phyloP scores from a whole-genome alignment of 805 yeast species.

The Monosporozyma aerobia region DNA sequence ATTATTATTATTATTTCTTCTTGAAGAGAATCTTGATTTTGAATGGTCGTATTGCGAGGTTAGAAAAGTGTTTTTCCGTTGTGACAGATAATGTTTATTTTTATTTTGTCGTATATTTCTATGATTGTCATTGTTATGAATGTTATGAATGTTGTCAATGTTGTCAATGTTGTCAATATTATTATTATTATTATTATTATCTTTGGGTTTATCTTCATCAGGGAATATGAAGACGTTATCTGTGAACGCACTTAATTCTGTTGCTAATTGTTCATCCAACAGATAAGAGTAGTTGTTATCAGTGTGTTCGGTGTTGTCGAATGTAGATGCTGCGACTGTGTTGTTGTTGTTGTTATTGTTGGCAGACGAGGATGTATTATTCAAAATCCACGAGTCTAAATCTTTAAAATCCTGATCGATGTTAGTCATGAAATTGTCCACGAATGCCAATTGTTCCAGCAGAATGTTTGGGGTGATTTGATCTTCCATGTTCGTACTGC shows the following conservation, averaged over 20 bases:
- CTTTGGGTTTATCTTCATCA: conserved; percentile 47
- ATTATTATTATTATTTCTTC: conserved; percentile 4
- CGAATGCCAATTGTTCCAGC: conserved; percentile 69
- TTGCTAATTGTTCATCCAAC: conserved; percentile 45
- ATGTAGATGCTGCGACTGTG: neutral
- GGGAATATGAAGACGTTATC: conserved; percentile 74
- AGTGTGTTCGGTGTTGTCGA: neutral
- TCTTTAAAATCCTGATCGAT: conserved; percentile 35
- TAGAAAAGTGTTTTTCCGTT: conserved; percentile 23
- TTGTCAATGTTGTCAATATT: conserved; percentile 4
- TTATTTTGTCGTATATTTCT: conserved; percentile 6
- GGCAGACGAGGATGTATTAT: no score
- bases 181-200: conserved; percentile 6
- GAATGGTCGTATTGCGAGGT: conserved; percentile 28
- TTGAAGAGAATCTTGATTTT: conserved; percentile 24
- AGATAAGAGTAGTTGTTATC: conserved; percentile 5
- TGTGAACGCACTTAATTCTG: conserved; percentile 73
- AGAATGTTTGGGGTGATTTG: conserved; percentile 33
- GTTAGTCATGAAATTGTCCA: conserved; percentile 64
- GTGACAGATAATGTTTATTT: conserved; percentile 20
- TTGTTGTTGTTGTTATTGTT: conserved; percentile 1
- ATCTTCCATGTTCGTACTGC: no score
- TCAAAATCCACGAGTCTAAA: conserved; percentile 18
- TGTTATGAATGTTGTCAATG: neutral
- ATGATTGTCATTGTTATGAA: conserved; percentile 1